Evolutionary conservation across 306 rosid species (phyloP), one percentile per base, ranked within the genome.

Genomic region (Leucaena leucocephala): DNA sequence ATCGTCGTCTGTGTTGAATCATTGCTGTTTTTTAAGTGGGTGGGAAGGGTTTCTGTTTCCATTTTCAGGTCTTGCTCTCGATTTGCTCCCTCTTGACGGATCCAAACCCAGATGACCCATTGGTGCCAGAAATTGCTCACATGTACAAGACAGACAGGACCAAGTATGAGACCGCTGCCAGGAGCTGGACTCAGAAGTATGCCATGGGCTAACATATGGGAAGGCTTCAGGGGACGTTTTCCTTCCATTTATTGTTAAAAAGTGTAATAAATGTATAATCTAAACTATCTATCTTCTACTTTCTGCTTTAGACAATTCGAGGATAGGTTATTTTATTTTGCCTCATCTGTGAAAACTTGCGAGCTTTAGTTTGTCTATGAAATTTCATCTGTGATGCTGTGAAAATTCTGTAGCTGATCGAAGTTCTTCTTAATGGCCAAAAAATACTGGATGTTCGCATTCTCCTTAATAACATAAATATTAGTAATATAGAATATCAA

Each of bases 101-200:
- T 85, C 95, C 92, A 22, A 92, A 92, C 85, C 97, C 97, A 21
- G 97, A 92, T 15, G 97, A 92, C 63, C 96, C 92, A 7, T 69
- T 92, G 77, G 97, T 89, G 87, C 96, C 96, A 8, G 97, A 92
- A 84, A 92, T 90, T 55, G 96, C 96, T 46, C 96, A 89, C 34
- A 88, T 90, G 91, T 92, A 90, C 76, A 89, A 92, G 92, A 88
- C 89, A 64, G 94, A 92, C 86, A 74, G 87, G 76, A 78, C 91
- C 76, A 92, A 90, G 90, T 89, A 92, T n/a, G 97, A 92, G 91
- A 89, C 96, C 4, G 89, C 97, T 17, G 91, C 97, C 33, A 82
- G 96, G 93, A 92, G 94, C 96, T 92, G 96, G 91, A 92, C 92
- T 81, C 92, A 90, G 89, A 92, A 92, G 86, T 92, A 92, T 78